phyloP scores from a whole-genome alignment of 306 rosid genomes.

The Rosa chinensis region DNA sequence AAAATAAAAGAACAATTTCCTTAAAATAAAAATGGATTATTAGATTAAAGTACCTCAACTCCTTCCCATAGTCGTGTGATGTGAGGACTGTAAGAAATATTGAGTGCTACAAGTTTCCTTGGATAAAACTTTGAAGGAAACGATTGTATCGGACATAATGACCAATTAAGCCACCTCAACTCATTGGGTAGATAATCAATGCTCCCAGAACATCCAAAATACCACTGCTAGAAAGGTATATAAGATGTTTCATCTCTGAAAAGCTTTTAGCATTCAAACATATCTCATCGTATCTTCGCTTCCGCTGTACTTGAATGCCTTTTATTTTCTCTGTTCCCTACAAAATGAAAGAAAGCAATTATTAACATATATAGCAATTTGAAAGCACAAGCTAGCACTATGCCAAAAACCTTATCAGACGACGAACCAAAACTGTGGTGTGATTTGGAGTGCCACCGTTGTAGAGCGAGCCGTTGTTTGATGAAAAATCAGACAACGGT shows the following conservation, averaged over 20 bases:
- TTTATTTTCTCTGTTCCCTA: not conserved
- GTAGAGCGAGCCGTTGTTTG: too few species aligned
- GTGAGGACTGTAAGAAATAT: slow-evolving; percentile 19
- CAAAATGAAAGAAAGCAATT: too few species aligned
- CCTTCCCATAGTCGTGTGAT: slow-evolving; percentile 21
- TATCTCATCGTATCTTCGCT: not conserved
- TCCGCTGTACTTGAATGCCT: not conserved
- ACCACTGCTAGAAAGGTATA: not conserved
- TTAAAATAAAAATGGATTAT: not conserved
- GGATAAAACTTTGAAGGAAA: slow-evolving; percentile 37
- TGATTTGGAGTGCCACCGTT: too few species aligned
- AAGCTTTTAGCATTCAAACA: slow-evolving; percentile 26
- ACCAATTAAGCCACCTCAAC: slow-evolving; percentile 33
- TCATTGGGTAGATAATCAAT: slow-evolving; percentile 27
- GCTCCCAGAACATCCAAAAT: too few species aligned
- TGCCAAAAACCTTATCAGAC: too few species aligned
- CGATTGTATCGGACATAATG: slow-evolving; percentile 23
- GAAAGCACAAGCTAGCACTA: too few species aligned
- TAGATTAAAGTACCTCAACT: slow-evolving; percentile 12
- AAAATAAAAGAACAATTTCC: too few species aligned
- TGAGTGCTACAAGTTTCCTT: slow-evolving; percentile 30
- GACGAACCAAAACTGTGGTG: too few species aligned
- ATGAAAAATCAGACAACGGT: too few species aligned
- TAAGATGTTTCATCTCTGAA: slow-evolving; percentile 16
- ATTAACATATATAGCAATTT: too few species aligned